Evolutionary conservation across 164 flowering plant species (phyloP).

Genomic region (Tetracentron sinense): DNA sequence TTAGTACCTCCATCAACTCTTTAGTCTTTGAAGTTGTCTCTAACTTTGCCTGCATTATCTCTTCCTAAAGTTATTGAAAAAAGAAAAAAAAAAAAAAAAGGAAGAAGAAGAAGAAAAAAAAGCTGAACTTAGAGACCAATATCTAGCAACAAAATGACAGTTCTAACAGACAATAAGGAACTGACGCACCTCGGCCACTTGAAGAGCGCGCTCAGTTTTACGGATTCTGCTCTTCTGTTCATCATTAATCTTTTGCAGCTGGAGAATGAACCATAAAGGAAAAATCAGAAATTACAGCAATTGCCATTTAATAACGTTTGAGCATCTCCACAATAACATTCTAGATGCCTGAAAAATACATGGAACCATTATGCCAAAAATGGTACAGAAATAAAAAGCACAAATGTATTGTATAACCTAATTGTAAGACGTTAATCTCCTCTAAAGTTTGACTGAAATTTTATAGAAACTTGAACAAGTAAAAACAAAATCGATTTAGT

Average conservation of each 20-base stretch:
- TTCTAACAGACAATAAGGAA: not conserved
- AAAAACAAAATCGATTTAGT: too few relatives aligned
- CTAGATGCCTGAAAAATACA: too few relatives aligned
- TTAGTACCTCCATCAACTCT: conserved; percentile 66
- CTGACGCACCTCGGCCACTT: conserved; percentile 64
- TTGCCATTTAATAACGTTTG: not conserved
- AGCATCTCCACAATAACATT: not conserved
- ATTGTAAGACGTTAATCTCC: too few relatives aligned
- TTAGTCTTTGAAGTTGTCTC: conserved; percentile 63
- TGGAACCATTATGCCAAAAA: too few relatives aligned
- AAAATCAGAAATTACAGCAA: not conserved
- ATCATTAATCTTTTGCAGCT: conserved; percentile 69
- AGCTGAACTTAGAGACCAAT: not conserved
- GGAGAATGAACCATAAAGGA: conserved; percentile 9
- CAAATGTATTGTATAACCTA: too few relatives aligned
- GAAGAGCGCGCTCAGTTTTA: conserved; percentile 87
- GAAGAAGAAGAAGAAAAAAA: too few relatives aligned
- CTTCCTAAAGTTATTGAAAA: conserved; percentile 60
- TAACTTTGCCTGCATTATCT: conserved; percentile 61
- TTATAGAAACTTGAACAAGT: too few relatives aligned
- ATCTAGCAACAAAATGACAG: not conserved
- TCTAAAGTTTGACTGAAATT: too few relatives aligned
- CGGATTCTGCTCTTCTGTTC: conserved; percentile 63
- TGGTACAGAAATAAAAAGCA: too few relatives aligned
- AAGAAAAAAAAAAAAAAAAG: too few relatives aligned